These are phyloP conservation scores for Bipolaris victoriae DNA, from an alignment of 2,329 filamentous ascomycete genomes.

Conservation along the genomic window DNA sequence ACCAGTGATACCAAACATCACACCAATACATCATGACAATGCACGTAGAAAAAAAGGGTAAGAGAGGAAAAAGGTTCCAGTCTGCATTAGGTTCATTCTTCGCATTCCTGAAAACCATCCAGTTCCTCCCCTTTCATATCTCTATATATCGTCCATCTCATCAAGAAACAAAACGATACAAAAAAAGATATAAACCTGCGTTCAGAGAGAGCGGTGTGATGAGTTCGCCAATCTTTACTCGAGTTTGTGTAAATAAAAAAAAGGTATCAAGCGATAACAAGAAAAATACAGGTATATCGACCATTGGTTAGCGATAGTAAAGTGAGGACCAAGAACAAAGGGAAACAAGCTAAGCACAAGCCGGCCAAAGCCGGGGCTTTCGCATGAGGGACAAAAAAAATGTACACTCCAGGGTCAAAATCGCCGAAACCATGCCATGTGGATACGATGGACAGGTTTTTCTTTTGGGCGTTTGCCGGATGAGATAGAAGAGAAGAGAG, in stretches of 20 bases:
- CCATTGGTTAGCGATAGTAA: neutral
- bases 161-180: conserved; percentile 3
- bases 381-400: neutral
- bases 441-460: neutral
- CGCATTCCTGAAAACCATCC: neutral
- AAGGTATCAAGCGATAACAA: conserved; percentile 3
- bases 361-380: neutral
- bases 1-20: too few relatives aligned
- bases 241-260: neutral
- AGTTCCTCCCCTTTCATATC: neutral
- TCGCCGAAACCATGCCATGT: neutral
- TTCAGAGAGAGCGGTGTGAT: neutral
- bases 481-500: conserved; percentile 18
- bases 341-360: neutral
- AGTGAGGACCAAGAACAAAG: neutral
- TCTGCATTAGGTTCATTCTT: neutral
- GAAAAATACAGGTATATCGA: conserved; percentile 16
- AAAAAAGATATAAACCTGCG: neutral
- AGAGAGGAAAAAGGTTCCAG: neutral
- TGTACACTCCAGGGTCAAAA: neutral
- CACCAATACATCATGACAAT: too few relatives aligned
- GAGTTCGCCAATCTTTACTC: neutral
- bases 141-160: neutral
- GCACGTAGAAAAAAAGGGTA: neutral
- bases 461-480: conserved; percentile 20